A percentile compares a stretch with the other conserved stretches of the same genome.
These are phyloP conservation scores for Dichomitus squalens DNA, from an alignment of 1,284 basidiomycete genomes.

Conservation along the genomic window DNA sequence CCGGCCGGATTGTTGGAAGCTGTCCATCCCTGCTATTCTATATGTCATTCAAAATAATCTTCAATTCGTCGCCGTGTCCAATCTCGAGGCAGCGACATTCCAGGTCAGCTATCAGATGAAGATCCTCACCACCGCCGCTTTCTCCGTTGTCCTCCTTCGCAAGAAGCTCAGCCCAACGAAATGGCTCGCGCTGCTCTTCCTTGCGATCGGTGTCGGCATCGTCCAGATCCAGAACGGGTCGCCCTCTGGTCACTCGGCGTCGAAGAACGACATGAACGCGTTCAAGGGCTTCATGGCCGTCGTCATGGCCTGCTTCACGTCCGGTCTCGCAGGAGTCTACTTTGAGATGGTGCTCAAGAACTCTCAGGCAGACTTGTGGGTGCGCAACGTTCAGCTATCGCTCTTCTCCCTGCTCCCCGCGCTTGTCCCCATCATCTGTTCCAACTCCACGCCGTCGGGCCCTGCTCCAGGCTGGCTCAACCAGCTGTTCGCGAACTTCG, in stretches of 20 bases:
- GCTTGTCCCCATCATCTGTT: constrained; percentile 66
- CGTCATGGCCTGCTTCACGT: constrained; percentile 75
- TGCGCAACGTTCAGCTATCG: constrained; percentile 79
- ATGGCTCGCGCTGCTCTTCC: constrained; percentile 83
- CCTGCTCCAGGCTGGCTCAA: constrained; percentile 44
- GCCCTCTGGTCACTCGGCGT: constrained; percentile 11
- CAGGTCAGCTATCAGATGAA: constrained; percentile 95
- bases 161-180: constrained; percentile 73
- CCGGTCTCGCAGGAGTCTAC: constrained; percentile 82
- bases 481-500: constrained; percentile 77
- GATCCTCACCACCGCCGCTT: constrained; percentile 93
- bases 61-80: constrained; percentile 91
- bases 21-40: constrained; percentile 91
- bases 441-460: constrained; percentile 35
- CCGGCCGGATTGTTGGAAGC: constrained; percentile 85
- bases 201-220: constrained; percentile 89
- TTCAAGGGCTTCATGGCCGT: constrained; percentile 70
- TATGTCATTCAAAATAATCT: constrained; percentile 96
- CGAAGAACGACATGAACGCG: constrained; percentile 59
- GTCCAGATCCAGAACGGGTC: constrained; percentile 79
- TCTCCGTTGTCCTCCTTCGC: constrained; percentile 83
- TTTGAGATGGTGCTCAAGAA: constrained; percentile 83
- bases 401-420: constrained; percentile 80
- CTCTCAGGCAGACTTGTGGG: constrained; percentile 73
- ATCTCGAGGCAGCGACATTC: constrained; percentile 91